Conservation (phyloP, 2,329 filamentous ascomycete species). For the Hymenoscyphus linearis region DNA sequence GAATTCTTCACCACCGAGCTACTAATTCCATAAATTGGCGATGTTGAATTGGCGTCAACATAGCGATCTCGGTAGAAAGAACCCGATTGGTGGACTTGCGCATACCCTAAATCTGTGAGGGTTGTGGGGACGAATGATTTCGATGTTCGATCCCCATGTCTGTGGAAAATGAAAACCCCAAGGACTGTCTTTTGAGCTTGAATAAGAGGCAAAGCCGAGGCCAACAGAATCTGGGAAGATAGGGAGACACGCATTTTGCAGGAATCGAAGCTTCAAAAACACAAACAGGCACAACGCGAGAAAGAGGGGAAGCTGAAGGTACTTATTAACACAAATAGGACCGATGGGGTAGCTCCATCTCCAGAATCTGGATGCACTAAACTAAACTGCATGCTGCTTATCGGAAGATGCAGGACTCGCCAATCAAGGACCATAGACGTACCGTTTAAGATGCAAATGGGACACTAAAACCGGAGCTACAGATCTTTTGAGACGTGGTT, state of each 20-base stretch:
- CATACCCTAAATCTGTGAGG: slow-evolving; percentile 75
- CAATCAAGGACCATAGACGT: not conserved
- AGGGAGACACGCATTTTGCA: not conserved
- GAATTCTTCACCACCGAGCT: slow-evolving; percentile 58
- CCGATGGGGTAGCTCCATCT: not conserved
- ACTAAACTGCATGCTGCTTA: not conserved
- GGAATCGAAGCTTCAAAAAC: not conserved
- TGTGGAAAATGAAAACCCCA: slow-evolving; percentile 80
- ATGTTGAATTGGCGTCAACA: slow-evolving; percentile 51
- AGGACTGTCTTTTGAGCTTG: slow-evolving; percentile 39
- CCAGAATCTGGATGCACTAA: not conserved
- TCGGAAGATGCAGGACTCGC: not conserved
- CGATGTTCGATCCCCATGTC: slow-evolving; percentile 82
- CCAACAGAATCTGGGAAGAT: not conserved
- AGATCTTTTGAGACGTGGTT: not conserved
- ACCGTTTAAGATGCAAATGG: not conserved
- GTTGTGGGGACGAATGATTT: slow-evolving; percentile 67
- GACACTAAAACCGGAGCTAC: not conserved
- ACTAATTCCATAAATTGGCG: slow-evolving; percentile 62
- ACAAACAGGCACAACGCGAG: not conserved
- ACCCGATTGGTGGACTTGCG: slow-evolving; percentile 68
- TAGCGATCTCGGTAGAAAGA: slow-evolving; percentile 73
- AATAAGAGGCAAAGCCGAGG: slow-evolving; percentile 30
- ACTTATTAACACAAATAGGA: not conserved
- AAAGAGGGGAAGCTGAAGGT: not conserved